phyloP scores from a whole-genome alignment of 2,329 filamentous ascomycete species.

The Trichoderma simmonsii region DNA sequence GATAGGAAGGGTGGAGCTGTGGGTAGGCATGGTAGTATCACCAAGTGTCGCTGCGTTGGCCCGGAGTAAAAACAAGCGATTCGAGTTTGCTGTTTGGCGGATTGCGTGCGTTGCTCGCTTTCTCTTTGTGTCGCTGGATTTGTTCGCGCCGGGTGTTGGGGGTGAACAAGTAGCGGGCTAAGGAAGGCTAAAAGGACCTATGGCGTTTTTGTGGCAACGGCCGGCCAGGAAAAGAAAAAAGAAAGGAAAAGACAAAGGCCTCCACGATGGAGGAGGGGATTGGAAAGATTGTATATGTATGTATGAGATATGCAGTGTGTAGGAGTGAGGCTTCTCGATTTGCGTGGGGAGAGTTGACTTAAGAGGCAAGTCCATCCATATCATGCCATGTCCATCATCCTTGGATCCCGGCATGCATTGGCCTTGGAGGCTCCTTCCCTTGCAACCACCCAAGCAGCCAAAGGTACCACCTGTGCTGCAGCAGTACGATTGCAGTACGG shows the following conservation, averaged over 20 bases:
- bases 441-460: neutral
- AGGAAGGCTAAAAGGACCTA: neutral
- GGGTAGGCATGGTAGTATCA: conserved; percentile 15
- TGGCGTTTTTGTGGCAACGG: conserved; percentile 3
- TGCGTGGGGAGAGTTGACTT: conserved; percentile 16
- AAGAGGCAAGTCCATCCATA: conserved; percentile 17
- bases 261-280: neutral
- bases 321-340: conserved; percentile 14
- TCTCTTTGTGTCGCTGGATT: neutral
- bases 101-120: neutral
- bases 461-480: neutral
- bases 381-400: conserved; percentile 16
- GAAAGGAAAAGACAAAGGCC: neutral
- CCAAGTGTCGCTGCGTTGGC: neutral
- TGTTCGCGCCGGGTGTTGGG: conserved; percentile 1
- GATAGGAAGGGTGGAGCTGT: conserved; percentile 14
- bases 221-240: neutral
- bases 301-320: neutral
- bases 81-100: neutral
- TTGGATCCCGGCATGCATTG: conserved; percentile 14
- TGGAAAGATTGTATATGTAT: neutral
- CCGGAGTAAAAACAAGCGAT: neutral
- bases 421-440: conserved; percentile 4
- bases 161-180: neutral
- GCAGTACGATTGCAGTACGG: neutral